These are phyloP conservation scores for Dryas alaskensis DNA, from an alignment of 306 rosid genomes.

Conservation along the genomic window DNA sequence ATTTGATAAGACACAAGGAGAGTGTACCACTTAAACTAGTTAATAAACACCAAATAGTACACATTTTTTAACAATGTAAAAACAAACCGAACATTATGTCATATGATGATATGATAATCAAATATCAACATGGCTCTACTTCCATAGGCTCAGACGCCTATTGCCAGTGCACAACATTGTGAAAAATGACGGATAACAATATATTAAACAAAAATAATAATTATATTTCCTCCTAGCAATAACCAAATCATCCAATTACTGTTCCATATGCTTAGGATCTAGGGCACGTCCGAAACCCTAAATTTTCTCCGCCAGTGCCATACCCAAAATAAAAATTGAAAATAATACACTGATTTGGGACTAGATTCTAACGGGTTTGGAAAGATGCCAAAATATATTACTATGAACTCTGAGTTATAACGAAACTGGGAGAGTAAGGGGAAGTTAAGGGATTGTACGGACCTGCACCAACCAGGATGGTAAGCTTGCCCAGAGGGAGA, in stretches of 20 bases:
- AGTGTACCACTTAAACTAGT: neutral
- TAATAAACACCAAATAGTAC: neutral
- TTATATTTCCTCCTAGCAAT: neutral
- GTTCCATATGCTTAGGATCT: neutral
- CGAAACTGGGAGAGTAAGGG: neutral
- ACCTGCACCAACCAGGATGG: conserved; percentile 96
- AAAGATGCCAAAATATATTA: neutral
- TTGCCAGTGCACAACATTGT: neutral
- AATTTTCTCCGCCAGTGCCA: neutral
- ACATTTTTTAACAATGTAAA: neutral
- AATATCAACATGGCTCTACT: neutral
- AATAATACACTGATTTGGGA: neutral
- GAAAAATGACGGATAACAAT: too few species aligned
- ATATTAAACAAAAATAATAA: neutral
- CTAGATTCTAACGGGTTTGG: neutral
- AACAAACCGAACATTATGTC: neutral
- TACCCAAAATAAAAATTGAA: neutral
- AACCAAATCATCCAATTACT: neutral
- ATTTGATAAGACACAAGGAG: neutral
- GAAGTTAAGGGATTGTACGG: conserved; percentile 5
- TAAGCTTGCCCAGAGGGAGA: conserved; percentile 69
- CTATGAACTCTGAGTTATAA: neutral
- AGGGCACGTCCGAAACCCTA: conserved; percentile 34
- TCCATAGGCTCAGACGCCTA: neutral
- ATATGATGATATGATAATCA: neutral